Evolutionary conservation across 306 rosid species (phyloP).

Genomic region (Glycine soja): DNA sequence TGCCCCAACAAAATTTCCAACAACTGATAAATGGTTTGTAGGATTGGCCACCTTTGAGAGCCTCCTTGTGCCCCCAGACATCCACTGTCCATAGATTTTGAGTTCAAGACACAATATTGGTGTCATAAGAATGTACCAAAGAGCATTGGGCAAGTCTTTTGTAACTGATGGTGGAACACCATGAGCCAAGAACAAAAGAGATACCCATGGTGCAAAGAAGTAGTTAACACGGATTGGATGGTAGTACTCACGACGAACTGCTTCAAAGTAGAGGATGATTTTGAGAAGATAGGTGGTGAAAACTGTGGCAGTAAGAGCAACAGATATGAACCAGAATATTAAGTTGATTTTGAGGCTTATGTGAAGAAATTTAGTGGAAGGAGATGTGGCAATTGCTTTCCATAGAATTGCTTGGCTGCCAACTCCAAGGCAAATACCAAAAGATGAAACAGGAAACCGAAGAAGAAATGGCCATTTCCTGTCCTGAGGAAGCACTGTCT

Average conservation of each 20-base stretch:
- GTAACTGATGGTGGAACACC: slow-evolving; percentile 78
- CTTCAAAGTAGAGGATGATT: slow-evolving; percentile 78
- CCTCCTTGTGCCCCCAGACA: slow-evolving; percentile 89
- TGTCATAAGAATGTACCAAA: slow-evolving; percentile 85
- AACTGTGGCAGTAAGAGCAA: slow-evolving; percentile 52
- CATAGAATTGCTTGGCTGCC: slow-evolving; percentile 91
- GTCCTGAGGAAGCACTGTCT: slow-evolving; percentile 81
- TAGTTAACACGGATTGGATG: slow-evolving; percentile 89
- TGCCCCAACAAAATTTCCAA: slow-evolving; percentile 91
- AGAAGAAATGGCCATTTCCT: slow-evolving; percentile 87
- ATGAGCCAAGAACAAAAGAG: slow-evolving; percentile 76
- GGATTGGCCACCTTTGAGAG: slow-evolving; percentile 92
- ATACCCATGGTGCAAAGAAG: slow-evolving; percentile 90
- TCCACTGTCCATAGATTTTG: slow-evolving; percentile 96
- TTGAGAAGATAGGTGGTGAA: slow-evolving; percentile 63
- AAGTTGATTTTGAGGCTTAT: slow-evolving; percentile 63
- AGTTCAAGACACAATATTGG: slow-evolving; percentile 82
- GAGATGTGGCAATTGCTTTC: slow-evolving; percentile 73
- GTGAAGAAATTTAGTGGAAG: slow-evolving; percentile 73
- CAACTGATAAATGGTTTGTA: slow-evolving; percentile 75
- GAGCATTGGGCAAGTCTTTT: slow-evolving; percentile 50
- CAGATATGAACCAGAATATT: slow-evolving; percentile 70
- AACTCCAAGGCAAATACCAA: slow-evolving; percentile 90
- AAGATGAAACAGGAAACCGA: slow-evolving; percentile 72
- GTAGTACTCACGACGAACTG: slow-evolving; percentile 88